phyloP scores from a whole-genome alignment of 306 rosid species.

The Ormosia emarginata region DNA sequence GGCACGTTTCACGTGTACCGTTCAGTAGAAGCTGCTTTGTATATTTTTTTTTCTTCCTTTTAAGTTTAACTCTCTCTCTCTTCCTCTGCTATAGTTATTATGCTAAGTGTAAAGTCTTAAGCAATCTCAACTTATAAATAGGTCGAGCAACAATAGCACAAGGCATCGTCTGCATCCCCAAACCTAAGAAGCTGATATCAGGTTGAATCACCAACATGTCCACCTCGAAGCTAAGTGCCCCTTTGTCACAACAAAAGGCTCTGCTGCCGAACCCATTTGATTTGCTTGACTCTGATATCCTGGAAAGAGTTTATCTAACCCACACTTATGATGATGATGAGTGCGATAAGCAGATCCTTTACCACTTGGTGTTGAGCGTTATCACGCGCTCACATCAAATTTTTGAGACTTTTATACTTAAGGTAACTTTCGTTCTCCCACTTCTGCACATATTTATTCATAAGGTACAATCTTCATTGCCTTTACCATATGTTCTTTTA shows the following conservation, averaged over 20 bases:
- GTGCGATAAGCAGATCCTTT: background rate
- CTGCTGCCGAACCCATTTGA: background rate
- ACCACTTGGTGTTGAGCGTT: background rate
- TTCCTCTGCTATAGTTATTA: background rate
- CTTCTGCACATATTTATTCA: background rate
- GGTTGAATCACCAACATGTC: background rate
- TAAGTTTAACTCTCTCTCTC: background rate
- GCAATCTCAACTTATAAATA: slow-evolving; percentile 2
- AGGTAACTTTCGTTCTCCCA: background rate
- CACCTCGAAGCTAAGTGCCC: background rate
- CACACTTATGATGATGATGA: slow-evolving; percentile 16
- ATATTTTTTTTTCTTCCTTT: background rate
- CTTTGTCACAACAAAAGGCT: background rate
- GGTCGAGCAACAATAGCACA: background rate
- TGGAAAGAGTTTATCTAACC: background rate
- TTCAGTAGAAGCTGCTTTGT: background rate
- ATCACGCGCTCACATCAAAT: background rate
- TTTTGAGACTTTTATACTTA: background rate
- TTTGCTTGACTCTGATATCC: background rate
- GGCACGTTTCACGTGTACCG: background rate
- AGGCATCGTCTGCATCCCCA: background rate
- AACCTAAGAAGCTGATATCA: background rate
- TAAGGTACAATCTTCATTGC: background rate
- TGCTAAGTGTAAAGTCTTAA: background rate
- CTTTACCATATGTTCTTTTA: too few relatives aligned